A percentile compares a stretch with the other conserved stretches of the same genome.
Evolutionary conservation across 2,329 filamentous ascomycete species (phyloP).

Genomic region (Colletotrichum tabaci): DNA sequence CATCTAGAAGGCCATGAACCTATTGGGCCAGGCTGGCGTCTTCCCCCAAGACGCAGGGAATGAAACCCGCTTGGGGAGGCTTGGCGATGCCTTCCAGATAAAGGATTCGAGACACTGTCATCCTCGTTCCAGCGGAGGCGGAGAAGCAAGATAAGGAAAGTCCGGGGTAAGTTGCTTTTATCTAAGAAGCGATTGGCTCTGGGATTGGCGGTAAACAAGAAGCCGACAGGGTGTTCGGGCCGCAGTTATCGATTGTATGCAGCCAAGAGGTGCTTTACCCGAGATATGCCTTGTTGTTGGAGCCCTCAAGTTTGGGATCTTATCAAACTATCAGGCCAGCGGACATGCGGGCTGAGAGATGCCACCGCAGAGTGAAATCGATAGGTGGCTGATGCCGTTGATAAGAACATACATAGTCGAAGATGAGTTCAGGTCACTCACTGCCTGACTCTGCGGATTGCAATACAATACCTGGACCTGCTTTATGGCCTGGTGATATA

Average conservation of each 20-base stretch:
- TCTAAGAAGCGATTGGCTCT: not conserved
- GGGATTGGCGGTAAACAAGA: not conserved
- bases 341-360: not conserved
- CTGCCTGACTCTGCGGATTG: no score
- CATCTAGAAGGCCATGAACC: not conserved
- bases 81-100: not conserved
- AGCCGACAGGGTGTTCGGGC: not conserved
- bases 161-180: not conserved
- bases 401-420: no score
- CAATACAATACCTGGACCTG: no score
- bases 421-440: no score
- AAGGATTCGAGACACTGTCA: not conserved
- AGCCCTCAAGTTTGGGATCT: not conserved
- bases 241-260: not conserved
- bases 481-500: no score
- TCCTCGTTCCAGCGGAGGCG: not conserved
- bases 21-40: not conserved
- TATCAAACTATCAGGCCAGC: not conserved
- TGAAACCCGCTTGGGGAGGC: not conserved
- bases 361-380: not conserved
- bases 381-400: no score
- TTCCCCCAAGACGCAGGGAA: not conserved
- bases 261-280: slow-evolving; percentile 8
- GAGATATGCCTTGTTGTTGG: not conserved
- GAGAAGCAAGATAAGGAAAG: slow-evolving; percentile 3